Evolutionary conservation across 257 asterid species (phyloP).

Genomic region (Eucommia ulmoides): DNA sequence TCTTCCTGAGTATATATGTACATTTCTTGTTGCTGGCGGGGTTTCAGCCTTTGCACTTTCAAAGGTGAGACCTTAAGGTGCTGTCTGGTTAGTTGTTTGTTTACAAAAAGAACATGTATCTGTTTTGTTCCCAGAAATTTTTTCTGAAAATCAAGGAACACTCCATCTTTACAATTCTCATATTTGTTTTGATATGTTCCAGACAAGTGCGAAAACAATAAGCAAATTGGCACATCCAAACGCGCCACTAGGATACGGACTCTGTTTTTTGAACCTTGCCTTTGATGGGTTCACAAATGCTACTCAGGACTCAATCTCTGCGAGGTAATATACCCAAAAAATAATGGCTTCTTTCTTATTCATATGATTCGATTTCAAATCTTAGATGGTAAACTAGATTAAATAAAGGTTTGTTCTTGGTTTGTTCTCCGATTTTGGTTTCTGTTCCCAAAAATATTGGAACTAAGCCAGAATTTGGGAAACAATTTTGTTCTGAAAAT

Average conservation of each 20-base stretch:
- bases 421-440: not conserved
- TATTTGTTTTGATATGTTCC: slow-evolving; percentile 12
- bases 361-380: not conserved
- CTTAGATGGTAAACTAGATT: not conserved
- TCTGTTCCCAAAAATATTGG: not conserved
- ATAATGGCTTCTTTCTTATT: no score
- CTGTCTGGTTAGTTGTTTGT: no score
- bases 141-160: no score
- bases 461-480: no score
- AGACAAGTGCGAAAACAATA: slow-evolving; percentile 92
- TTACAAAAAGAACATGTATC: no score
- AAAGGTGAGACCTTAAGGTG: slow-evolving; percentile 73
- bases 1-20: slow-evolving; percentile 78
- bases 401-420: not conserved
- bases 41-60: slow-evolving; percentile 85
- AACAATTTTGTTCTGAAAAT: no score
- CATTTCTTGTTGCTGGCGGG: slow-evolving; percentile 96
- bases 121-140: not conserved
- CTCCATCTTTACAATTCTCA: slow-evolving; percentile 7
- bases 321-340: no score
- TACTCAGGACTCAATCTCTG: slow-evolving; percentile 88
- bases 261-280: slow-evolving; percentile 86
- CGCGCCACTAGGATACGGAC: slow-evolving; percentile 88
- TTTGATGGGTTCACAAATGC: slow-evolving; percentile 99
- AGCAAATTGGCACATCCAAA: slow-evolving; percentile 90